Evolutionary conservation across 768 basidiomycete genomes (phyloP), one percentile per base, ranked within the genome.

Genomic region (Boletus sp.): DNA sequence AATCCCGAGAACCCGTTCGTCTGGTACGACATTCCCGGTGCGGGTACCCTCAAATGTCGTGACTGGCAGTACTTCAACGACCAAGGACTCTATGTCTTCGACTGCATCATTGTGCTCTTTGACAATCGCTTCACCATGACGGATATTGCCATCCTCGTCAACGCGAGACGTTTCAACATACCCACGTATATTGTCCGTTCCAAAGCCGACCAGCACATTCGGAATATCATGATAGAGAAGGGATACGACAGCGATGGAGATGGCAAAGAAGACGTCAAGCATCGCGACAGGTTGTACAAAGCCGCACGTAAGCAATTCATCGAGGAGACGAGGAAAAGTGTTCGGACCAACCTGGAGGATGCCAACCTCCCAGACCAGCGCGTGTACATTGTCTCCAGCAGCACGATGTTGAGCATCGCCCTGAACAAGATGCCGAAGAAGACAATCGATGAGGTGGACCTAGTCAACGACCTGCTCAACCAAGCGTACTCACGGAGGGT

Each of bases 11-110:
- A 54, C 20, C 67, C 61, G 0, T 62, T 69, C 55, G 66, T 68
- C 41, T 76, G 73, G 74, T 75, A 68, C 11, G 75, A 75, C 39
- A 41, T 73, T n/a, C 74, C 73, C 0, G 75, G 73, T 14, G 72
- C 75, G 10, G 71, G 72, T 11, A 76, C 74, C 2, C 10, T 69
- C 18, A 64, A 55, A n/a, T 65, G 69, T 24, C 62, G 63, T 8
- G 71, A 69, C 46, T 75, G 72, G 72, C 63, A 71, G 20, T 75
- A 75, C 50, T 76, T 75, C 63, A 73, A 75, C 20, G 47, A 62
- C 4, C 70, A 74, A 39, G 73, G 73, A 1, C 70, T 75, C 14
- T 75, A 71, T 24, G 64, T 72, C 45, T 75, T 76, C 33, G 75
- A 75, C 50, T 68, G 62, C n/a, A 67, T 75, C 50, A 33, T 75